phyloP scores from a whole-genome alignment of 495 filamentous ascomycete species.

The Corynascus novoguineensis region DNA sequence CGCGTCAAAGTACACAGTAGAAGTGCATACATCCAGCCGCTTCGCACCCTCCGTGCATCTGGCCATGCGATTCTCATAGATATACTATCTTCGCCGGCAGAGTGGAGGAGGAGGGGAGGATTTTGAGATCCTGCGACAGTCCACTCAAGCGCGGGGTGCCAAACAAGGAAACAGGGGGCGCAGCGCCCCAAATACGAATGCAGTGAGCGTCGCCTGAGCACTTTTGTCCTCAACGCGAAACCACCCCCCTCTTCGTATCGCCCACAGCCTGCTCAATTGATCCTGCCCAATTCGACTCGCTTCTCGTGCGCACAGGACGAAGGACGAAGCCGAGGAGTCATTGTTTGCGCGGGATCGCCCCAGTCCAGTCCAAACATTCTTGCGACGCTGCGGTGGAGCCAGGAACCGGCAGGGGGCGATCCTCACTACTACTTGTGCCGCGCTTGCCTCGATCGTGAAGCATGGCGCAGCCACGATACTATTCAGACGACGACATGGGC shows the following conservation, averaged over 20 bases:
- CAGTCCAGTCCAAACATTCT: conserved; percentile 6
- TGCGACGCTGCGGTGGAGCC: conserved; percentile 9
- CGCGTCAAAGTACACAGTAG: too few relatives aligned
- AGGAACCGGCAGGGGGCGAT: background rate
- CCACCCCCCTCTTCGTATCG: background rate
- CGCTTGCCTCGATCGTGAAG: conserved; percentile 6
- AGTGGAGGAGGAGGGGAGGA: conserved; percentile 1
- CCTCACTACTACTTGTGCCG: conserved; percentile 5
- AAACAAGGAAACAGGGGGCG: conserved; percentile 2
- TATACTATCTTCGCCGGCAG: too few relatives aligned
- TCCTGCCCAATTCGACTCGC: background rate
- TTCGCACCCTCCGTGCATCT: background rate
- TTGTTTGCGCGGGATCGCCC: background rate
- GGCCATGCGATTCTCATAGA: background rate
- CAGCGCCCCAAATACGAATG: conserved; percentile 17
- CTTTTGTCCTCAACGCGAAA: conserved; percentile 2
- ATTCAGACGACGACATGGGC: conserved; percentile 33
- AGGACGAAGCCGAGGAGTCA: background rate
- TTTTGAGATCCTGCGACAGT: conserved; percentile 1
- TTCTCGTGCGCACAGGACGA: background rate
- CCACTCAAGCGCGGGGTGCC: background rate
- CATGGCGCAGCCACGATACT: conserved; percentile 28
- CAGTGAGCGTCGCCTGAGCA: conserved; percentile 1
- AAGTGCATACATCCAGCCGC: too few relatives aligned
- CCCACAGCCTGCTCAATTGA: conserved; percentile 1